Base-by-base conservation (phyloP, 495 filamentous ascomycete species). In the Cudoniella acicularis region DNA sequence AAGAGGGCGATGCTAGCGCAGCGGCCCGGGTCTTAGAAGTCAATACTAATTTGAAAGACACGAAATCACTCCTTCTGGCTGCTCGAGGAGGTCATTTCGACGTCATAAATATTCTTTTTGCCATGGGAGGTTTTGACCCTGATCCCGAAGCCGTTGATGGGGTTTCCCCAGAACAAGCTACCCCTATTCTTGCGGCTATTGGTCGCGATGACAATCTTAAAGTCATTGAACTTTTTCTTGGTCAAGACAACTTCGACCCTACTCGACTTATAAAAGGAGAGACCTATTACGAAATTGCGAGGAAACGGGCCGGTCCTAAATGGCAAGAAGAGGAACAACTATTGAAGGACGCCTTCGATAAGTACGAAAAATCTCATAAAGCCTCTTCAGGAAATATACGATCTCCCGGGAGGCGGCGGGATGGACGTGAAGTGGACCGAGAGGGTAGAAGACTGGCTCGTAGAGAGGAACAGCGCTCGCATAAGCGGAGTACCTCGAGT, bases 121-220 rank as follows among this genome's bases (percentile, higher is more conserved):
- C 90, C 6, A 81, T 96, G 65, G 89, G 91, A 1, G 77, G 79
- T 52, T 85, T 86, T 17, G 84, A 96, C 62, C 84, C 90, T 1
- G 92, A 96, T 68, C 94, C 93, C 0, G 77, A 81, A 6, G 87
- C 89, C 3, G 41, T 64, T 13, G 56, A 67, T 11, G 59, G 61
- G 2, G 71, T 77, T 23, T 72, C 71, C 8, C 72, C 70, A 25
- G 86, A 85, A 54, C 77, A 88, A 61, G 87, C 87, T 60, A 98
- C 93, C 0, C 95, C 95, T 2, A 96, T 98, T 82, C 80, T 96
- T 25, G 91, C 91, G 36, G 91, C 94, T 1, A 96, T 98, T 55
- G 94, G 94, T 9, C 85, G 92, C 54, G 92, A 92, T 10, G 94
- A 95, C 67, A 56, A 64, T 51, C 76, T 90, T 23, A 86, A 86